phyloP scores from a whole-genome alignment of 495 filamentous ascomycete species.

The Thermothielavioides terrestris region DNA sequence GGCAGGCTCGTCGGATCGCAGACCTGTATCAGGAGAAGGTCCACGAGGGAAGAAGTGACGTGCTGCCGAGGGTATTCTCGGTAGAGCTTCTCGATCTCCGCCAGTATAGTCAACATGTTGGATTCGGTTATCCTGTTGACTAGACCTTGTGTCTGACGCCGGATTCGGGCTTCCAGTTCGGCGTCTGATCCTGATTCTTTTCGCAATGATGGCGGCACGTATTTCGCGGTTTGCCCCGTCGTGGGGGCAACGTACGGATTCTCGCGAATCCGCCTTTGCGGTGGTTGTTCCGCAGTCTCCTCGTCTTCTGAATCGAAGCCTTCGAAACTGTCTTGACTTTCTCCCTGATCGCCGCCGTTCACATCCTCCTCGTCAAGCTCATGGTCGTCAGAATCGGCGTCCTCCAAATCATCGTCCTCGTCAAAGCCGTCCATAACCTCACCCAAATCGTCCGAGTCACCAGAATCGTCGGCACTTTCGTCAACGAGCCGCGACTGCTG shows the following conservation, averaged over 20 bases:
- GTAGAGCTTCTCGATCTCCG: conserved; percentile 76
- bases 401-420: conserved; percentile 17
- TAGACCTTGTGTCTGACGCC: conserved; percentile 74
- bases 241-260: conserved; percentile 47
- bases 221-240: conserved; percentile 45
- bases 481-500: conserved; percentile 9
- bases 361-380: conserved; percentile 16
- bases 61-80: conserved; percentile 68
- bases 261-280: conserved; percentile 33
- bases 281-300: conserved; percentile 1
- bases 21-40: conserved; percentile 64
- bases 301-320: conserved; percentile 25
- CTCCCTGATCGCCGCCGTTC: not conserved
- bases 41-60: conserved; percentile 69
- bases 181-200: conserved; percentile 50
- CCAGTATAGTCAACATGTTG: conserved; percentile 70
- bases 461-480: conserved; percentile 8
- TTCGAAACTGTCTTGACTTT: conserved; percentile 21
- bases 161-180: conserved; percentile 60
- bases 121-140: conserved; percentile 90
- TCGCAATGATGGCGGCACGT: conserved; percentile 81
- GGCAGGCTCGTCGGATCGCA: conserved; percentile 65
- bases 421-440: conserved; percentile 6
- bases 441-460: conserved; percentile 14
- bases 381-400: too few relatives aligned